Conservation (phyloP, 2,329 filamentous ascomycete species). For the Aspergillus luchuensis region DNA sequence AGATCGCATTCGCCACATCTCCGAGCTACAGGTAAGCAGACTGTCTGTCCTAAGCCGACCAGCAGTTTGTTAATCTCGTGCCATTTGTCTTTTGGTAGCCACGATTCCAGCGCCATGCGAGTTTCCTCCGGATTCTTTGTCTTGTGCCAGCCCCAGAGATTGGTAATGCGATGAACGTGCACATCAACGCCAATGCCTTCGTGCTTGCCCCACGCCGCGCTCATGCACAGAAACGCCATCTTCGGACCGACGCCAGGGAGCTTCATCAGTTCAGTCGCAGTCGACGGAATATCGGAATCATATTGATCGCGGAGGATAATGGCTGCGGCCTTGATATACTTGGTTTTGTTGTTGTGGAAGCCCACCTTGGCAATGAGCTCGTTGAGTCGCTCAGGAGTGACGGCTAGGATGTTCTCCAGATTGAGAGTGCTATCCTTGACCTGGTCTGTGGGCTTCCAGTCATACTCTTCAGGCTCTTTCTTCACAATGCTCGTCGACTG, state of each 20-base stretch:
- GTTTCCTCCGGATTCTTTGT: conserved; percentile 83
- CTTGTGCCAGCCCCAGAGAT: conserved; percentile 89
- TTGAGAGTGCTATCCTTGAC: conserved; percentile 58
- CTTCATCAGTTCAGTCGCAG: conserved; percentile 71
- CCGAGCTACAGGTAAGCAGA: conserved; percentile 77
- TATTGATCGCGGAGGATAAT: conserved; percentile 71
- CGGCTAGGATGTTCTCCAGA: conserved; percentile 74
- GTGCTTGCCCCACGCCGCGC: conserved; percentile 68
- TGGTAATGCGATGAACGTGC: conserved; percentile 92
- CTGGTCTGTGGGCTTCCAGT: conserved; percentile 27
- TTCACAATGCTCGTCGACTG: conserved; percentile 20
- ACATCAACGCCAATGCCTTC: conserved; percentile 91
- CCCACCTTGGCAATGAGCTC: conserved; percentile 79
- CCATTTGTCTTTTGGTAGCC: conserved; percentile 84
- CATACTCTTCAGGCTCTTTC: conserved; percentile 29
- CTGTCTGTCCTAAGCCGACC: conserved; percentile 83
- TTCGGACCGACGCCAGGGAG: conserved; percentile 90
- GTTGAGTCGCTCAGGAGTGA: conserved; percentile 68
- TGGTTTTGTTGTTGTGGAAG: conserved; percentile 94
- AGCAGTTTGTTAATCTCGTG: conserved; percentile 89
- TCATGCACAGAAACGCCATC: conserved; percentile 89
- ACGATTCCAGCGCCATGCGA: conserved; percentile 70
- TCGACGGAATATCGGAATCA: conserved; percentile 75
- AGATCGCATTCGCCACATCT: conserved; percentile 85
- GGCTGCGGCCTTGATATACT: conserved; percentile 75